These are phyloP conservation scores for Ampelomyces quisqualis DNA, from an alignment of 2,329 filamentous ascomycete genomes.

Conservation along the genomic window DNA sequence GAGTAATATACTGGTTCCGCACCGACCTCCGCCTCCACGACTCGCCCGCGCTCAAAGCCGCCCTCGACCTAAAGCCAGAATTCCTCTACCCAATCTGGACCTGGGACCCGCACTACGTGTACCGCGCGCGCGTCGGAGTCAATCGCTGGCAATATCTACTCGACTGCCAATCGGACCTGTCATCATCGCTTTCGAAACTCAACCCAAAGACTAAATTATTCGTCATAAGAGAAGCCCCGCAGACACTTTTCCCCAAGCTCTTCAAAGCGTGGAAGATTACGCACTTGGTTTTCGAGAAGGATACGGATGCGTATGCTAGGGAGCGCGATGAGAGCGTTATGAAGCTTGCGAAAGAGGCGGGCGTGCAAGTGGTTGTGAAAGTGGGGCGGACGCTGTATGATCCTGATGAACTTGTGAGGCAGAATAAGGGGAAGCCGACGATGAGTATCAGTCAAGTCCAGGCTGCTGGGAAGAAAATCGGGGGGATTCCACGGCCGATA, in stretches of 20 bases:
- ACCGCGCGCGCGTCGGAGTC: slow-evolving; percentile 65
- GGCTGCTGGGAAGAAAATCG: slow-evolving; percentile 60
- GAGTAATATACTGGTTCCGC: slow-evolving; percentile 76
- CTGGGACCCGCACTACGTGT: slow-evolving; percentile 81
- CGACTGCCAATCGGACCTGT: slow-evolving; percentile 73
- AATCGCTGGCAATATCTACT: slow-evolving; percentile 74
- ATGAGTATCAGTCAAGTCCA: slow-evolving; percentile 72
- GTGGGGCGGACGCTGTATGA: slow-evolving; percentile 72
- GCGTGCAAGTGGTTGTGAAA: slow-evolving; percentile 66
- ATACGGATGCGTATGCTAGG: slow-evolving; percentile 71
- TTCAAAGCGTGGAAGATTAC: slow-evolving; percentile 73
- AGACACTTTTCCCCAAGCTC: slow-evolving; percentile 69
- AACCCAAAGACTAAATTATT: slow-evolving; percentile 71
- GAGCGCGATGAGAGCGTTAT: slow-evolving; percentile 63
- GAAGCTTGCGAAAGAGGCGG: slow-evolving; percentile 61
- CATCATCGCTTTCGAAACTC: slow-evolving; percentile 64
- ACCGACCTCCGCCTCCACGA: slow-evolving; percentile 78
- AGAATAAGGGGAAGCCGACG: slow-evolving; percentile 68
- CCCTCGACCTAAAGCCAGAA: slow-evolving; percentile 67
- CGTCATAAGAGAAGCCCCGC: slow-evolving; percentile 69
- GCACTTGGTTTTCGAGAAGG: slow-evolving; percentile 76
- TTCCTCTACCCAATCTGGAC: slow-evolving; percentile 75
- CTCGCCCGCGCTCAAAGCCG: slow-evolving; percentile 70
- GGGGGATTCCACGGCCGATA: slow-evolving; percentile 62
- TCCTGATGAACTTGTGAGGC: slow-evolving; percentile 66